Evolutionary conservation across 78 protist species (phyloP).

Genomic region (Dictyostelium firmibasis): DNA sequence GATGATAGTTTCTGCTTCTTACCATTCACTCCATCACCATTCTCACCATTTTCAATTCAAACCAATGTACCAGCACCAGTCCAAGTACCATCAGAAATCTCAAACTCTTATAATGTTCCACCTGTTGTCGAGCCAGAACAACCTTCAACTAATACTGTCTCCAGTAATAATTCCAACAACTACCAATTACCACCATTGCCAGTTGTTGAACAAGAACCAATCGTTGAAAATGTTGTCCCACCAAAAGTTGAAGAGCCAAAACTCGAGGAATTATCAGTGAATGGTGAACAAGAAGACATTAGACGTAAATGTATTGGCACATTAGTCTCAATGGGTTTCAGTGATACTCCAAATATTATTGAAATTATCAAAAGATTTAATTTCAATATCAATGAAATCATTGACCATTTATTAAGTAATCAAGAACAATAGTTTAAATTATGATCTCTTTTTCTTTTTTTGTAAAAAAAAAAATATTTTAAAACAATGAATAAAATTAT

Average conservation of each 20-base stretch:
- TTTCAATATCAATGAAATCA: slow-evolving; percentile 44
- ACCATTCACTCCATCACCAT: slow-evolving; percentile 14
- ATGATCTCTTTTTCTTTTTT: neutral
- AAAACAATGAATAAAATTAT: neutral
- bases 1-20: neutral
- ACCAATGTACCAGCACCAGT: slow-evolving; percentile 33
- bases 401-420: slow-evolving; percentile 33
- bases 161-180: neutral
- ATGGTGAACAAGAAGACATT: slow-evolving; percentile 16
- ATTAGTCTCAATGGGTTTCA: slow-evolving; percentile 63
- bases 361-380: slow-evolving; percentile 46
- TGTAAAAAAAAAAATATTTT: neutral
- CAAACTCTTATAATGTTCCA: neutral
- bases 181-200: neutral
- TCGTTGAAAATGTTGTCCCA: neutral
- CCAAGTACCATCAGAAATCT: slow-evolving; percentile 12
- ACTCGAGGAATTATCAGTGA: neutral
- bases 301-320: slow-evolving; percentile 44
- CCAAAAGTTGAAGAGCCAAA: slow-evolving; percentile 12
- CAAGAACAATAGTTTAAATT: neutral
- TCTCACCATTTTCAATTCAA: slow-evolving; percentile 1
- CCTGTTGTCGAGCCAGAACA: neutral
- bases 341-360: slow-evolving; percentile 8
- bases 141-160: neutral
- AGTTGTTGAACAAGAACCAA: neutral